These are phyloP conservation scores for Cladosporium halotolerans DNA, from an alignment of 2,329 filamentous ascomycete species.

Conservation along the genomic window DNA sequence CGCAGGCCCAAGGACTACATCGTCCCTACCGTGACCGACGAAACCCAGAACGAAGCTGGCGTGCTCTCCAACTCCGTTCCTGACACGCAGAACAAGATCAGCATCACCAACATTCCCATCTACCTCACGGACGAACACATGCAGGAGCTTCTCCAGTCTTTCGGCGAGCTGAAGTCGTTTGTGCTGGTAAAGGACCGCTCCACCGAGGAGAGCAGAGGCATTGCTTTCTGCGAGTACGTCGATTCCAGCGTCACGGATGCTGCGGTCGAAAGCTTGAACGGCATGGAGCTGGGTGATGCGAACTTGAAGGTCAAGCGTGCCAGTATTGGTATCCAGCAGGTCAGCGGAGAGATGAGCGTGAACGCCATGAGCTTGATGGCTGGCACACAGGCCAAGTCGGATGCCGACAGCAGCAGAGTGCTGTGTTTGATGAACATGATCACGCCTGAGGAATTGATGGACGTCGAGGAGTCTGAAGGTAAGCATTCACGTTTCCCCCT, in stretches of 20 bases:
- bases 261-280: constrained; percentile 84
- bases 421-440: constrained; percentile 98
- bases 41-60: constrained; percentile 66
- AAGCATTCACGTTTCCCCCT: background rate
- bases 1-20: constrained; percentile 95
- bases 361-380: constrained; percentile 98
- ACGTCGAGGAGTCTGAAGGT: constrained; percentile 62
- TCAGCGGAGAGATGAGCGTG: constrained; percentile 89
- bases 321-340: constrained; percentile 90
- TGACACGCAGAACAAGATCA: constrained; percentile 92
- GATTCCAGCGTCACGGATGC: constrained; percentile 71
- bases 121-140: constrained; percentile 91
- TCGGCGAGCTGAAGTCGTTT: constrained; percentile 90
- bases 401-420: constrained; percentile 74
- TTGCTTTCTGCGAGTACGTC: constrained; percentile 92
- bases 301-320: constrained; percentile 80
- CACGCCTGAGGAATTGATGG: constrained; percentile 87
- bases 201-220: constrained; percentile 75
- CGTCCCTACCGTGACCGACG: constrained; percentile 71
- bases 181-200: constrained; percentile 78
- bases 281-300: constrained; percentile 86
- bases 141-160: constrained; percentile 79
- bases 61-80: constrained; percentile 74
- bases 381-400: constrained; percentile 67
- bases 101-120: constrained; percentile 78